Conservation (phyloP, 1,284 basidiomycete species). For the Sparassis latifolia region DNA sequence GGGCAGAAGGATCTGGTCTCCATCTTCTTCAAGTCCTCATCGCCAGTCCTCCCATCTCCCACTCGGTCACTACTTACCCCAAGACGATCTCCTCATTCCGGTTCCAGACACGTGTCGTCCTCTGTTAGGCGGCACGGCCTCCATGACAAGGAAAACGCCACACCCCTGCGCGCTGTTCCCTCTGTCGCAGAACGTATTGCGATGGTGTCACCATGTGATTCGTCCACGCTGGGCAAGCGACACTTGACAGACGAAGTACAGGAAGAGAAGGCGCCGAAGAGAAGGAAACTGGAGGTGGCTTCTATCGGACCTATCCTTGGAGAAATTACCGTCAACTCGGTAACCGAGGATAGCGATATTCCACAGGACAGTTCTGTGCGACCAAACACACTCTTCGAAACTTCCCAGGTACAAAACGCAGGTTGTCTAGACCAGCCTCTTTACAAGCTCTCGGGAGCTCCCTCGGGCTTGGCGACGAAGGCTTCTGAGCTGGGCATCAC, state of each 20-base stretch:
- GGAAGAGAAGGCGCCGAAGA: conserved; percentile 26
- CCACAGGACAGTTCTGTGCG: conserved; percentile 1
- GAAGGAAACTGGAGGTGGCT: conserved; percentile 21
- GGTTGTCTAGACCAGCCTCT: too few species aligned
- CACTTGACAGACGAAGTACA: conserved; percentile 21
- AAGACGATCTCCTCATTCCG: conserved; percentile 15
- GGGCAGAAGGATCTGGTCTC: conserved; percentile 2
- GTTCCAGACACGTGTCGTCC: conserved; percentile 7
- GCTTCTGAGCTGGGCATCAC: too few species aligned
- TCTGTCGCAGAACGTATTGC: conserved; percentile 31
- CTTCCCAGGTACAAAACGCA: not conserved
- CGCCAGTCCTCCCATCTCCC: conserved; percentile 11
- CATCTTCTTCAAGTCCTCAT: conserved; percentile 4
- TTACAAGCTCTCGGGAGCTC: not conserved
- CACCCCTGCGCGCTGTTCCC: conserved; percentile 25
- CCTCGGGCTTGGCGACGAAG: not conserved
- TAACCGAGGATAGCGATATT: too few species aligned
- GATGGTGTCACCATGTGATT: conserved; percentile 19
- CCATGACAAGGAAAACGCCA: conserved; percentile 42
- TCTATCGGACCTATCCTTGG: conserved; percentile 4
- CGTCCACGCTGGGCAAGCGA: conserved; percentile 36
- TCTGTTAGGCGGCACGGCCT: conserved; percentile 10
- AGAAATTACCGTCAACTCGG: too few species aligned
- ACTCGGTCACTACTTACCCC: conserved; percentile 15
- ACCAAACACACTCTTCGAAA: conserved; percentile 6